phyloP scores from a whole-genome alignment of 2,329 filamentous ascomycete species.

The Thielaviopsis euricoi region DNA sequence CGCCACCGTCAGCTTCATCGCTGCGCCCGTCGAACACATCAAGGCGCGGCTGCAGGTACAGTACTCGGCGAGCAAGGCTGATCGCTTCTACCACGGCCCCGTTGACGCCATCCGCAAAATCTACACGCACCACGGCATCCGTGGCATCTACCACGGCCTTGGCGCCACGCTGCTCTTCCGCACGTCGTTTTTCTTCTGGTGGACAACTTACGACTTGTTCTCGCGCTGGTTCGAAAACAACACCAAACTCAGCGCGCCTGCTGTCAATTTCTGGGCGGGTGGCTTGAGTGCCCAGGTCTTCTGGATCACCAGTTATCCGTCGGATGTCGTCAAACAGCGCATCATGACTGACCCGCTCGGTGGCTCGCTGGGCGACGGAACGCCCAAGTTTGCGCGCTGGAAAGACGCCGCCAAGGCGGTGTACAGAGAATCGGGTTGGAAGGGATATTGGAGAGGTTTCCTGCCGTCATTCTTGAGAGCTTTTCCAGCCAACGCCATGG shows the following conservation, averaged over 20 bases:
- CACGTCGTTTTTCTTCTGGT: constrained; percentile 95
- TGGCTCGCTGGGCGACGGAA: constrained; percentile 48
- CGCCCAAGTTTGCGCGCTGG: constrained; percentile 58
- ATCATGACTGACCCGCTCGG: constrained; percentile 93
- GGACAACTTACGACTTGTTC: constrained; percentile 84
- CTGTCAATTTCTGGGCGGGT: constrained; percentile 93
- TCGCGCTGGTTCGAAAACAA: constrained; percentile 48
- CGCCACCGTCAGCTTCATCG: constrained; percentile 79
- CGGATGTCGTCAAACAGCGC: constrained; percentile 85
- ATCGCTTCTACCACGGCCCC: constrained; percentile 70
- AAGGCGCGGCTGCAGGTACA: constrained; percentile 91
- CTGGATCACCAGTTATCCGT: constrained; percentile 84
- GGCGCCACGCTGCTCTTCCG: constrained; percentile 75
- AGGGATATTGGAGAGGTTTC: constrained; percentile 85
- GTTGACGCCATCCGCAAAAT: constrained; percentile 68
- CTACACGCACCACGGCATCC: constrained; percentile 52
- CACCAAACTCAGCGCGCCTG: constrained; percentile 57
- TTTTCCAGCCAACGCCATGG: constrained; percentile 91
- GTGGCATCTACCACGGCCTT: constrained; percentile 74
- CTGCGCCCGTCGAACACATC: constrained; percentile 85
- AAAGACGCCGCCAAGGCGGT: constrained; percentile 62
- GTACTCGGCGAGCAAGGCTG: constrained; percentile 63
- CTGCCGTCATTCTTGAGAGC: constrained; percentile 83
- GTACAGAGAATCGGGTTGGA: constrained; percentile 57
- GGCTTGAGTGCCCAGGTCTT: constrained; percentile 87